A percentile compares a stretch with the other conserved stretches of the same genome.
Evolutionary conservation across 192 early-diverging fungal genomes (phyloP).

Genomic region (Pilobolus umbonatus): DNA sequence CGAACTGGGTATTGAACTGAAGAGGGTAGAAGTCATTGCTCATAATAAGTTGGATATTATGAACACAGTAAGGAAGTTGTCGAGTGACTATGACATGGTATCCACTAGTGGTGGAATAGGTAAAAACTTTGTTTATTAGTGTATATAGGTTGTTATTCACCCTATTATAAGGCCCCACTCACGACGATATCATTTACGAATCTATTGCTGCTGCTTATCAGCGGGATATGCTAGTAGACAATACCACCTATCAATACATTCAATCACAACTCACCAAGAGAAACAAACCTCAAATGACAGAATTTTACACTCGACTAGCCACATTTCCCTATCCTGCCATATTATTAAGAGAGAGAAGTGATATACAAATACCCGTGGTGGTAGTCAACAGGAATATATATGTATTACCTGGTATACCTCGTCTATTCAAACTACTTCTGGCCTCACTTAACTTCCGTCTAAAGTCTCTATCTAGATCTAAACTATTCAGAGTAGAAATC

Average conservation of each 20-base stretch:
- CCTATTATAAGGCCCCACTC: constrained; percentile 41
- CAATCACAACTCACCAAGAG: constrained; percentile 37
- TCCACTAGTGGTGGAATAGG: constrained; percentile 76
- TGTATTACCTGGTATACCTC: constrained; percentile 68
- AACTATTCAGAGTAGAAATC: constrained; percentile 40
- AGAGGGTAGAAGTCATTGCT: constrained; percentile 50
- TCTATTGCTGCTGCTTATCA: constrained; percentile 59
- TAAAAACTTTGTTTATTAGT: background rate
- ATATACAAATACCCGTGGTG: constrained; percentile 64
- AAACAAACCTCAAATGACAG: constrained; percentile 11
- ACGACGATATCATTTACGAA: constrained; percentile 69
- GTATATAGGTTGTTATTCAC: background rate
- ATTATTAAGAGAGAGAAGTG: constrained; percentile 39
- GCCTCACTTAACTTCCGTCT: constrained; percentile 27
- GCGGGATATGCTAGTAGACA: constrained; percentile 41
- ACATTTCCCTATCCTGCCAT: constrained; percentile 43
- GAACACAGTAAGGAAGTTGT: constrained; percentile 42
- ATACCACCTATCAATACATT: constrained; percentile 36
- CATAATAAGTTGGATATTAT: constrained; percentile 43
- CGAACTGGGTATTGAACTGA: constrained; percentile 51
- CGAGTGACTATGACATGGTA: constrained; percentile 46
- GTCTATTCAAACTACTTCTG: constrained; percentile 49
- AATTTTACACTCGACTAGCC: constrained; percentile 58
- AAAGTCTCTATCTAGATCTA: background rate
- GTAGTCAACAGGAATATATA: constrained; percentile 55